Evolutionary conservation across 2,329 filamentous ascomycete species (phyloP), one percentile per base, ranked within the genome.

Genomic region (Raffaelea albimanens): DNA sequence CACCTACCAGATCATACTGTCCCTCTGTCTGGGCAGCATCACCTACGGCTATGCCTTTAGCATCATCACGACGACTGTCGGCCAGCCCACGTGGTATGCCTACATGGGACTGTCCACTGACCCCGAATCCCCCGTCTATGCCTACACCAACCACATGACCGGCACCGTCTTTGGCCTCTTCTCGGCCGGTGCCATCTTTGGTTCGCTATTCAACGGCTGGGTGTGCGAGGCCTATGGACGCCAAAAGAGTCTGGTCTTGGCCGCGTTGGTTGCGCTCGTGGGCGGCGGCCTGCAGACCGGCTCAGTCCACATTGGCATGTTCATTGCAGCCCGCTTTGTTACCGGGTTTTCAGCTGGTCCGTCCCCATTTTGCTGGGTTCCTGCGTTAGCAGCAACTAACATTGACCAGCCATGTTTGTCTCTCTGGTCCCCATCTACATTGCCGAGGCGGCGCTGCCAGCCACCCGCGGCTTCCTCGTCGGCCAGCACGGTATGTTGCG

Each of bases 311-410:
- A 47, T 51, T 13, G 53, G 42, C 18, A 56, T 57, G 54, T 48
- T 57, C 25, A 45, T 54, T 21, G 49, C 47, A 18, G 54, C 48
- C 0, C 58, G 69, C 25, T 61, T 70, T 40, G 59, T 71, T 14
- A 67, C 65, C 3, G 69, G 69, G 1, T 57, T 71, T 41, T 62
- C 64, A 2, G 62, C 67, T 22, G 61, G 68, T 11, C 58, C 68
- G 21, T 29, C 25, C 25, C 25, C 25, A 13, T 29, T 29, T 29
- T 29, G 7, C 25, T 29, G 25, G 13, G 7, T 7, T 29, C 7
- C 25, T 29, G 7, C 25, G 25, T 29, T n/a, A n/a, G n/a, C n/a
- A n/a, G n/a, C n/a, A n/a, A n/a, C n/a, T n/a, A n/a, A n/a, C n/a
- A n/a, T n/a, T n/a, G n/a, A n/a, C 7, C 25, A 29, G 25, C 7